Percentiles rank a stretch among this genome's conserved stretches.
phyloP scores from a whole-genome alignment of 495 filamentous ascomycete genomes.

The Gamarada debralockiae region DNA sequence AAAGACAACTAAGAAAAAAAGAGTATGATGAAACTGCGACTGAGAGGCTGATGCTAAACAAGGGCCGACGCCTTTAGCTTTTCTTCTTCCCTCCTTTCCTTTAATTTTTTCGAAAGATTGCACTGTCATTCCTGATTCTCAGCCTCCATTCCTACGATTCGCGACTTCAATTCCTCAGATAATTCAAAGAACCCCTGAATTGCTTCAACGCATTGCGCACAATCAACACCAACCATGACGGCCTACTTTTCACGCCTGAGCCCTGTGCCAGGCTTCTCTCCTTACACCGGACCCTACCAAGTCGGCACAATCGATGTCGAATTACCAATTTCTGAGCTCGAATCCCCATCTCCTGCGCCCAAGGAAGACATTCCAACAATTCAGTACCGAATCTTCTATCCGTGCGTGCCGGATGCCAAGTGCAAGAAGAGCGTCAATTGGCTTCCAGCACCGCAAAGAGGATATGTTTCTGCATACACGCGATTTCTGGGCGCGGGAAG shows the following conservation, averaged over 20 bases:
- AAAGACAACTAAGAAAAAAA: no score
- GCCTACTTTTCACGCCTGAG: constrained; percentile 39
- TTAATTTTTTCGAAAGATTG: background rate
- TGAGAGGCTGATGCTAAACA: no score
- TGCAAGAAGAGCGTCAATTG: constrained; percentile 45
- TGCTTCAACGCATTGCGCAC: background rate
- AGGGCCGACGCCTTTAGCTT: background rate
- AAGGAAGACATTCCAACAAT: constrained; percentile 56
- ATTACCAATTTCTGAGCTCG: constrained; percentile 59
- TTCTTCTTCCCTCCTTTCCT: background rate
- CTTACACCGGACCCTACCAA: constrained; percentile 66
- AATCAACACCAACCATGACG: constrained; percentile 14
- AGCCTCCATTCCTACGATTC: background rate
- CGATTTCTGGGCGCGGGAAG: constrained; percentile 59
- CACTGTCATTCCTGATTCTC: background rate
- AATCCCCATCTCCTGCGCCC: constrained; percentile 44
- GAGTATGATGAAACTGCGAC: no score
- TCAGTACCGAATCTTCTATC: constrained; percentile 75
- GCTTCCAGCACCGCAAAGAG: constrained; percentile 69
- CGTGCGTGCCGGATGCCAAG: constrained; percentile 42
- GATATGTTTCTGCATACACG: constrained; percentile 62
- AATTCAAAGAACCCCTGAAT: background rate
- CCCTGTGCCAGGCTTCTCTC: constrained; percentile 60
- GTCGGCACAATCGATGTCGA: constrained; percentile 76
- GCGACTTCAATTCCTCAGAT: no score